A percentile compares a stretch with the other conserved stretches of the same genome.
These are phyloP conservation scores for Candida caryicola DNA, from an alignment of 805 yeast species.

Conservation along the genomic window DNA sequence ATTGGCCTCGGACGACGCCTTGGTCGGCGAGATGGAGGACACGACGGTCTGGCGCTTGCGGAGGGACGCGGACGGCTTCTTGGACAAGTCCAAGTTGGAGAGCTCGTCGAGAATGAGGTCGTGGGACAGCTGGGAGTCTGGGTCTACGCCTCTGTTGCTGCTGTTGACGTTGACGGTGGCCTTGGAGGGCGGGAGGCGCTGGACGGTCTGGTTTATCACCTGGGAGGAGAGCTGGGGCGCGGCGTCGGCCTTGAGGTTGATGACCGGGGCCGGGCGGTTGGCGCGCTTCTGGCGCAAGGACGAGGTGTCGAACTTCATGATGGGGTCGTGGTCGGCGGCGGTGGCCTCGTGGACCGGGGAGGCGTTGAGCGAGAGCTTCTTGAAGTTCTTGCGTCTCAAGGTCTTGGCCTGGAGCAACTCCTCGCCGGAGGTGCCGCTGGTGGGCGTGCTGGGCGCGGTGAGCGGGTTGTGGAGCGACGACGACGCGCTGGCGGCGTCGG, in stretches of 20 bases:
- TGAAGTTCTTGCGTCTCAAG: conserved; percentile 39
- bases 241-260: conserved; percentile 15
- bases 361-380: conserved; percentile 29
- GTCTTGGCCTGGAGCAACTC: conserved; percentile 32
- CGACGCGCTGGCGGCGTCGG: neutral
- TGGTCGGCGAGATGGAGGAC: conserved; percentile 42
- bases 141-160: conserved; percentile 22
- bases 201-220: conserved; percentile 3
- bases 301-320: conserved; percentile 3
- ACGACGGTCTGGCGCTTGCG: conserved; percentile 42
- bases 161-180: conserved; percentile 9
- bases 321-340: conserved; percentile 1
- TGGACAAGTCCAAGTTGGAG: conserved; percentile 16
- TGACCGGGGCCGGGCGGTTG: conserved; percentile 31
- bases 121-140: conserved; percentile 20
- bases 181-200: neutral
- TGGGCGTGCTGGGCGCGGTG: neutral
- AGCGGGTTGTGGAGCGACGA: neutral
- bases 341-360: conserved; percentile 9
- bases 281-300: conserved; percentile 18
- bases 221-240: neutral
- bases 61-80: conserved; percentile 4
- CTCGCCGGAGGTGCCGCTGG: conserved; percentile 11
- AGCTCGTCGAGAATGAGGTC: conserved; percentile 26
- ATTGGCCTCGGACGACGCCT: conserved; percentile 26